These are phyloP conservation scores for Ceratocystis variospora DNA, from an alignment of 2,329 filamentous ascomycete genomes.

Conservation along the genomic window DNA sequence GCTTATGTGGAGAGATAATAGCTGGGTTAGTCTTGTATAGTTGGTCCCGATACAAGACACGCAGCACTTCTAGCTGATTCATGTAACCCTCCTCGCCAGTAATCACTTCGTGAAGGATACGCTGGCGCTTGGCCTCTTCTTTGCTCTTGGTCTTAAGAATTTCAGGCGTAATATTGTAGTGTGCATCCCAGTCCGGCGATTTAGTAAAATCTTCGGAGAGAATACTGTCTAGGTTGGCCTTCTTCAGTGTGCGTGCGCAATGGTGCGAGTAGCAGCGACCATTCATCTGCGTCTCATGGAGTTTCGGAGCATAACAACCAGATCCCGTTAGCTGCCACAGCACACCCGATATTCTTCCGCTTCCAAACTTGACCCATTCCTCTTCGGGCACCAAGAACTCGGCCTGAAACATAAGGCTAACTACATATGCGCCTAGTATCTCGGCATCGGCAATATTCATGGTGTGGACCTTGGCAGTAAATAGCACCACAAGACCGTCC, in stretches of 20 bases:
- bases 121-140: slow-evolving; percentile 87
- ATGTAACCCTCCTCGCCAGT: slow-evolving; percentile 87
- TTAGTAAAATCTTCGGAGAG: slow-evolving; percentile 54
- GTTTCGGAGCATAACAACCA: slow-evolving; percentile 76
- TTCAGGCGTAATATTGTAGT: slow-evolving; percentile 71
- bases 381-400: slow-evolving; percentile 75
- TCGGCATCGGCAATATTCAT: slow-evolving; percentile 98
- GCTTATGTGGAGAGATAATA: slow-evolving; percentile 64
- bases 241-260: slow-evolving; percentile 86
- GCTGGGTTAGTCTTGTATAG: slow-evolving; percentile 59
- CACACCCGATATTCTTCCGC: slow-evolving; percentile 70
- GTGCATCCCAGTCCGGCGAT: slow-evolving; percentile 71
- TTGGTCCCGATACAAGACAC: slow-evolving; percentile 72
- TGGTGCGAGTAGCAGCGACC: slow-evolving; percentile 87
- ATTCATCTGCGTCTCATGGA: slow-evolving; percentile 57
- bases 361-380: slow-evolving; percentile 92
- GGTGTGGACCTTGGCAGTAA: slow-evolving; percentile 88
- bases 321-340: slow-evolving; percentile 83
- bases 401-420: slow-evolving; percentile 64
- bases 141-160: slow-evolving; percentile 56
- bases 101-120: slow-evolving; percentile 89
- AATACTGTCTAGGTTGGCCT: slow-evolving; percentile 72
- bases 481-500: slow-evolving; percentile 75
- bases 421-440: slow-evolving; percentile 62
- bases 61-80: slow-evolving; percentile 73